These are phyloP conservation scores for Vitis cinerea DNA, from an alignment of 164 flowering plant genomes.

Conservation along the genomic window DNA sequence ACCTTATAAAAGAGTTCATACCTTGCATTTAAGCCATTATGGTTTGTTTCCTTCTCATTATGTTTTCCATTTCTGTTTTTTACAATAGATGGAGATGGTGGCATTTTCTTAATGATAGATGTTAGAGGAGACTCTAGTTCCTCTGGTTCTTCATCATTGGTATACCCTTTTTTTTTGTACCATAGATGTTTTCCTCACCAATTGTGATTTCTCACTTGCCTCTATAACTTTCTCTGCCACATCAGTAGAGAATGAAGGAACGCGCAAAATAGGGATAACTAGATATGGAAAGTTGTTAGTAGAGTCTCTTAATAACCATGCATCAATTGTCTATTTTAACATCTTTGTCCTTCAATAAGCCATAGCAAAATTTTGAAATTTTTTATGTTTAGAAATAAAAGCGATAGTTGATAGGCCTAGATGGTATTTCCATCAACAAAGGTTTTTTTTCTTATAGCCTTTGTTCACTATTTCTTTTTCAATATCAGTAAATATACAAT, in stretches of 20 bases:
- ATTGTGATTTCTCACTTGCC: slow-evolving; percentile 43
- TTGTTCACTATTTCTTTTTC: too few relatives aligned
- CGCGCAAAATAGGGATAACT: slow-evolving; percentile 64
- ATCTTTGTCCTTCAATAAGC: not conserved
- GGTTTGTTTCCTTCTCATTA: slow-evolving; percentile 10
- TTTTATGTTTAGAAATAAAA: too few relatives aligned
- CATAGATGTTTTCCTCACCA: slow-evolving; percentile 61
- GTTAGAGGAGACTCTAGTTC: slow-evolving; percentile 73
- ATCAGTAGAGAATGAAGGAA: slow-evolving; percentile 55
- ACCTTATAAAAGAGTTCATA: slow-evolving; percentile 78
- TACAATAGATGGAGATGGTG: slow-evolving; percentile 30
- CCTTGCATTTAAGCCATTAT: slow-evolving; percentile 40
- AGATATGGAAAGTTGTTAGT: slow-evolving; percentile 64
- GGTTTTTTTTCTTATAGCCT: too few relatives aligned
- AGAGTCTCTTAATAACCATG: slow-evolving; percentile 47
- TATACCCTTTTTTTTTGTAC: slow-evolving; percentile 82
- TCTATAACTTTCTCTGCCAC: slow-evolving; percentile 77
- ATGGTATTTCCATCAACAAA: too few relatives aligned
- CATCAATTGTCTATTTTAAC: not conserved
- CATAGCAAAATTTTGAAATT: too few relatives aligned
- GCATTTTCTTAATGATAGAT: slow-evolving; percentile 47
- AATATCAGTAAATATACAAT: too few relatives aligned
- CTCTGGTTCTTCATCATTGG: slow-evolving; percentile 93
- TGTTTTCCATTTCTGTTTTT: slow-evolving; percentile 27
- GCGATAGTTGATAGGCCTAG: too few relatives aligned